Base-by-base conservation (phyloP, 305 asterid genomes). In the Vinca major region DNA sequence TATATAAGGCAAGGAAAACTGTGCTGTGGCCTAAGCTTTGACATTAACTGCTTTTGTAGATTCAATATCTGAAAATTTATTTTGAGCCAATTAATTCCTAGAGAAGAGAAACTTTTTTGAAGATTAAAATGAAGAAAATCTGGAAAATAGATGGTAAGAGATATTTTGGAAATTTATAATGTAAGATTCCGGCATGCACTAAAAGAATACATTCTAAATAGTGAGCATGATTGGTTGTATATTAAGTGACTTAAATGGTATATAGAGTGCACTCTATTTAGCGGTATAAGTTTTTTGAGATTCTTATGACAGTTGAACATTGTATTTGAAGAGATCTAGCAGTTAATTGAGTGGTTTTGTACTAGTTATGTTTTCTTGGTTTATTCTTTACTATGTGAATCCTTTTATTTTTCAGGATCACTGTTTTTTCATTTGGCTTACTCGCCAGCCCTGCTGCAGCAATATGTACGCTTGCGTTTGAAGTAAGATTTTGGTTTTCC, bases 391-490 rank as follows among this genome's bases (percentile, higher is more conserved):
- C 45, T 66, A 41, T 56, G 60, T 55, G n/a, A 20, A n/a, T 53
- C 65, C 9, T 66, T 50, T 62, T 45, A 13, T 60, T 7, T 73
- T 77, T 71, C 84, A 80, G 84, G 73, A 71, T 74, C 58, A 75
- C 81, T 14, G 84, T 80, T 63, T 75, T 77, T 33, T 48, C 80
- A 16, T 80, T 80, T 74, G 75, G 77, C 47, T 56, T 80, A 36
- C 62, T 80, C 50, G 80, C 81, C 48, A 71, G 81, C 66, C 81
- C 84, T 65, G 81, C 75, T 66, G 60, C 80, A 58, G 84, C 73
- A 47, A 62, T 77, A 40, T 77, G 74, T 71, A 48, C 71, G 21
- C 70, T 69, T 66, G 67, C 69, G 39, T 77, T 77, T 44, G 75
- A 80, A 63, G 84, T 80, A 68, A 70, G 77, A 70, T 58, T 37